Percentiles rank a stretch among this genome's conserved stretches.
These are phyloP conservation scores for Mycena kentingensis DNA, from an alignment of 768 basidiomycete genomes.

Conservation along the genomic window DNA sequence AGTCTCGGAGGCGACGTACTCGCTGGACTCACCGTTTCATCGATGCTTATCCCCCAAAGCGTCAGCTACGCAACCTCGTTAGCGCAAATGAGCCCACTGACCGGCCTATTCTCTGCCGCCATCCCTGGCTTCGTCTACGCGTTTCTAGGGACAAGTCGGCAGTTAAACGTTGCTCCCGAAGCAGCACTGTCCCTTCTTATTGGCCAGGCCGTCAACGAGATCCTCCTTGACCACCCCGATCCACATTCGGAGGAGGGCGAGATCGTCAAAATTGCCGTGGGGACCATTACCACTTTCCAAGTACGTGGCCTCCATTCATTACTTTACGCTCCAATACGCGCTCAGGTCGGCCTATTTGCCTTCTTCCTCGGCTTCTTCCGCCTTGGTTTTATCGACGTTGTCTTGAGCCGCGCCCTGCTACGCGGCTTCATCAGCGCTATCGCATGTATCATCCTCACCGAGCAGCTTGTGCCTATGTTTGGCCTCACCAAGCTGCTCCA, in stretches of 20 bases:
- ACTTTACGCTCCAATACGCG: not conserved
- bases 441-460: conserved; percentile 82
- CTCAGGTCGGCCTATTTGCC: conserved; percentile 79
- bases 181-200: conserved; percentile 85
- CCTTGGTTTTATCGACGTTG: conserved; percentile 91
- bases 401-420: conserved; percentile 84
- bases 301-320: conserved; percentile 36
- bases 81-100: conserved; percentile 80
- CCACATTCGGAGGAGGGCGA: conserved; percentile 46
- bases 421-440: conserved; percentile 87
- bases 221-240: conserved; percentile 52
- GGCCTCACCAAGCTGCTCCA: conserved; percentile 66
- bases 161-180: conserved; percentile 85
- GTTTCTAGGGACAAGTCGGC: conserved; percentile 82
- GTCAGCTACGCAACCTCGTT: conserved; percentile 91
- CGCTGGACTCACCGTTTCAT: conserved; percentile 83
- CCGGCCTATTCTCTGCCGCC: conserved; percentile 86
- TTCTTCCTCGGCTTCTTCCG: conserved; percentile 86
- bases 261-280: conserved; percentile 62
- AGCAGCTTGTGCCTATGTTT: conserved; percentile 89
- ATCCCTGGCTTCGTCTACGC: conserved; percentile 90
- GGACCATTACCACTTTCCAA: conserved; percentile 85
- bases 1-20: conserved; percentile 73
- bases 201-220: conserved; percentile 81
- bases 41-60: conserved; percentile 83